Conservation (phyloP, 2,329 filamentous ascomycete genomes). For the Talaromyces sp. region DNA sequence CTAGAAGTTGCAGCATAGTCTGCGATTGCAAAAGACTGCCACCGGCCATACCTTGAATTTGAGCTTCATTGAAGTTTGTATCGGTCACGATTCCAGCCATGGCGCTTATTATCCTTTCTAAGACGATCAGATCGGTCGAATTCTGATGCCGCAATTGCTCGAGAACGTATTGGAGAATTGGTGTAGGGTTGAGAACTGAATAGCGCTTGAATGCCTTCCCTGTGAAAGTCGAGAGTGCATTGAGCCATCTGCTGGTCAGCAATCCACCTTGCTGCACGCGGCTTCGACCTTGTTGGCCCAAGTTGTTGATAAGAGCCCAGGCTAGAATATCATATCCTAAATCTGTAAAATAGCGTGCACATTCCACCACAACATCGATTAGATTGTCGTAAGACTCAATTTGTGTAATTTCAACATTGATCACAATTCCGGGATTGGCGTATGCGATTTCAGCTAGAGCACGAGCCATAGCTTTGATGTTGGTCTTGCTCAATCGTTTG, state of each 20-base stretch:
- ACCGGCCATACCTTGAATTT: conserved; percentile 83
- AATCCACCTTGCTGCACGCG: conserved; percentile 62
- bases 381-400: conserved; percentile 93
- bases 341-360: conserved; percentile 87
- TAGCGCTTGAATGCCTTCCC: conserved; percentile 88
- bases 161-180: conserved; percentile 84
- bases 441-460: conserved; percentile 88
- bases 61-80: conserved; percentile 80
- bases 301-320: conserved; percentile 79
- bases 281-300: conserved; percentile 56
- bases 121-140: conserved; percentile 82
- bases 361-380: conserved; percentile 91
- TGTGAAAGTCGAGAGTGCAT: conserved; percentile 84
- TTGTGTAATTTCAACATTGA: conserved; percentile 81
- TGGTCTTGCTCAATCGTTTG: conserved; percentile 84
- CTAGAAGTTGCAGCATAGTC: conserved; percentile 73
- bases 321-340: conserved; percentile 89
- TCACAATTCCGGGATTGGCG: conserved; percentile 85
- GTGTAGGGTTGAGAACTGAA: conserved; percentile 73
- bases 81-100: conserved; percentile 93
- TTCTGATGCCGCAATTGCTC: conserved; percentile 78
- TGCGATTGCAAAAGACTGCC: conserved; percentile 74
- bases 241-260: conserved; percentile 86
- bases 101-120: conserved; percentile 82
- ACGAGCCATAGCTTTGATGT: conserved; percentile 79